Evolutionary conservation across 2,329 filamentous ascomycete genomes (phyloP), one percentile per base, ranked within the genome.

Genomic region (Talaromyces atroroseus): DNA sequence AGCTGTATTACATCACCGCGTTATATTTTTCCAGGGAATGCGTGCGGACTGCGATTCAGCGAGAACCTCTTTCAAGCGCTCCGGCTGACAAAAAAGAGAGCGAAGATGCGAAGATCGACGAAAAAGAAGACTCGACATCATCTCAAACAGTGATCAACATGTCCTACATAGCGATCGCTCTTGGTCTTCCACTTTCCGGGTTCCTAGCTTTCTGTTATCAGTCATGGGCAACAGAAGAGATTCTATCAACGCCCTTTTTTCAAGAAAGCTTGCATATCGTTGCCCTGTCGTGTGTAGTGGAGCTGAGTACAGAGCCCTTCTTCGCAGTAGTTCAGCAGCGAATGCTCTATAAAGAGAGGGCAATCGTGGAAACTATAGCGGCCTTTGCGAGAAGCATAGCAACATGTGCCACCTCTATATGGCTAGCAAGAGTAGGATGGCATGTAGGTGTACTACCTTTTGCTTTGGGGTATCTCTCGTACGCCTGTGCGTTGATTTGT

Each of bases 21-120:
- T 80, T 99, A 0, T 96, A 95, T 72, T 97, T 99, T 67, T 88
- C 94, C 0, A 83, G 94, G 40, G 94, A 99, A 74, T 92, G 88
- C 65, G 76, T 97, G 49, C 87, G 94, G 16, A 87, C 96, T n/a
- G 91, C 92, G 24, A 83, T 96, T 36, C 92, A 97, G 73, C 82
- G 94, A 52, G 88, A 92, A 63, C 75, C 77, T 14, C 63, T 72
- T n/a, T 46, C 21, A 29, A 49, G 47, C 60, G 63, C n/a, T 63
- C 62, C 4, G 44, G 11, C 48, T 2, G 36, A 49, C 46, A 47
- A 51, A 53, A 62, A 49, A 55, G 57, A 42, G 52, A 58, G 10
- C 51, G 59, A 36, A 29, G 23, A 49, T 49, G 47, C 47, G 2
- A 24, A 10, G 12, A 34, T 3, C 3, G 40, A 4, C 2, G 21